Evolutionary conservation across 1,284 basidiomycete species (phyloP), one percentile per base, ranked within the genome.

Genomic region (Papiliotrema nemorosa): DNA sequence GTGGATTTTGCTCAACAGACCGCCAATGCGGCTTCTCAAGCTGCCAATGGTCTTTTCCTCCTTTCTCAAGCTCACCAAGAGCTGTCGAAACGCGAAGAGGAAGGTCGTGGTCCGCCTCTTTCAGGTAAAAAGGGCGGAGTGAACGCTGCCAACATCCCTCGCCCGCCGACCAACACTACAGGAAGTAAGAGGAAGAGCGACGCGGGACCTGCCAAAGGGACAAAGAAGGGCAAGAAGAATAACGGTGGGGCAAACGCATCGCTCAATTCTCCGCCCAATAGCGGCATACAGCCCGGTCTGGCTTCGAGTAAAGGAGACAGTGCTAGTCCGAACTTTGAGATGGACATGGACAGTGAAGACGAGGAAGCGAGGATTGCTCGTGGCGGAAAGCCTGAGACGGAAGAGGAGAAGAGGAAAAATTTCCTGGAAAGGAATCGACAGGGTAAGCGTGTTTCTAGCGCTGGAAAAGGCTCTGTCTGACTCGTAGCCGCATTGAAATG

Each of bases 11-110:
- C 68, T 5, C 70, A 74, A 43, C 72, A 72, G 51, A 65, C 61
- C 25, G 70, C 70, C 52, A 72, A 72, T 35, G 72, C 72, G 3
- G 72, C 72, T 3, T 66, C 62, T 37, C 72, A 74, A 57, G 88
- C 89, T 29, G 86, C 90, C 48, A 93, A 92, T 67, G 92, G 92
- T 18, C 82, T 97, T 39, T 97, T 93, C 78, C 78, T 97, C 44
- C 83, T 97, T 50, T 88, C 85, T 6, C 90, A 96, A 72, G 91
- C 91, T 21, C 91, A 94, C 67, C 90, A 94, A 69, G 91, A 96
- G 78, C 82, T 96, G 51, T 88, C 89, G n/a, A 94, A 94, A 78
- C 84, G 90, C 22, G 91, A 94, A 67, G 87, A 89, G 69, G 69
- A 64, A 46, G 63, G 52, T 40, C 49, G 53, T 20, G 50, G 33